Evolutionary conservation across 1,284 basidiomycete species (phyloP), one percentile per base, ranked within the genome.

Genomic region (Mycena sp.): DNA sequence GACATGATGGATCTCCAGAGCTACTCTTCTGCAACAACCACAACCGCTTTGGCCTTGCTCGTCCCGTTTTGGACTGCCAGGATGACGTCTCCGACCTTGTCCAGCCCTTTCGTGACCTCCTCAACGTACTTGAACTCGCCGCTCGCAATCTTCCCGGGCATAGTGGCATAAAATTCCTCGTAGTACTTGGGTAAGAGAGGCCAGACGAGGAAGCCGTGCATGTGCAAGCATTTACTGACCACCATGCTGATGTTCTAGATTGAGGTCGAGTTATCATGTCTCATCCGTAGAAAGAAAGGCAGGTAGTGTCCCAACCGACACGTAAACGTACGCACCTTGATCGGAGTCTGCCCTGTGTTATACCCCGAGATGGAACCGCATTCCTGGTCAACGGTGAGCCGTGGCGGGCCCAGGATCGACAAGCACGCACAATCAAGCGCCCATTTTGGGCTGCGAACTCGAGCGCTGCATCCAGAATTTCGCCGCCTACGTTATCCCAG

Each of bases 111-210:
- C 30, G 79, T 84, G 1, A 88, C 73, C 41, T 91, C 84, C 75
- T 92, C 91, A 13, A 82, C 81, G 76, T 89, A 87, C 79, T 90
- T 88, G 73, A 94, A 77, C 78, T 89, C 84, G 10, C 91, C 91
- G 39, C 84, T 82, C 4, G 85, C 84, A 56, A 92, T 79, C 72
- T 86, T 84, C 46, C 80, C 77, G 0, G 87, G 85, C 48, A 94
- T 80, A 55, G 86, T 85, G 6, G 80, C 79, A 77, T 89, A 89
- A 78, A 89, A 89, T 50, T 83, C 81, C 0, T 81, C 77, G 0
- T 61, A 63, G 76, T 85, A 85, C 74, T 85, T 83, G 20, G 70
- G 62, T 18, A 78, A 66, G 20, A 86, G 79, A 59, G 84, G 82
- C 64, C 78, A 78, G 16, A 89, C 86, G 75, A 90, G 83, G 80